A percentile compares a stretch with the other conserved stretches of the same genome.
phyloP scores from a whole-genome alignment of 2,329 filamentous ascomycete species.

The Calonectria crousiana region DNA sequence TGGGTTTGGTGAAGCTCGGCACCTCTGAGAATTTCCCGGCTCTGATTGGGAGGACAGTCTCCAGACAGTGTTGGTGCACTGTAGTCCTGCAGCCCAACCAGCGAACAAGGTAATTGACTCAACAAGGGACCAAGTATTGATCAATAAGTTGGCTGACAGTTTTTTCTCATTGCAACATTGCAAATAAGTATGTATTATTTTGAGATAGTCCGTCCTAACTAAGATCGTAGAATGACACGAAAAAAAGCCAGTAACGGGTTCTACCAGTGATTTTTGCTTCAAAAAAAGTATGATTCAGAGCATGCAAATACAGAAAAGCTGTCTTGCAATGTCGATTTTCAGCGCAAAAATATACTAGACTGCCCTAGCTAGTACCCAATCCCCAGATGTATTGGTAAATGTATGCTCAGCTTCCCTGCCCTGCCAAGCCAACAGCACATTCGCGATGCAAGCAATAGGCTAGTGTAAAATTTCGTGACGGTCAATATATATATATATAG shows the following conservation, averaged over 20 bases:
- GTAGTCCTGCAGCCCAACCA: constrained; percentile 10
- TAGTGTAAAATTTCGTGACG: neutral
- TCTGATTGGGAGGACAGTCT: constrained; percentile 37
- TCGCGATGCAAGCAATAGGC: neutral
- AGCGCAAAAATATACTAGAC: neutral
- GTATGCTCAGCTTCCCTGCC: neutral
- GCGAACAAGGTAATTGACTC: neutral
- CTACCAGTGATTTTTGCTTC: too few relatives aligned
- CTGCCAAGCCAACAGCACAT: neutral
- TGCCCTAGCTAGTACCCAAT: neutral
- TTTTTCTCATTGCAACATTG: neutral
- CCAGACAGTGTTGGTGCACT: constrained; percentile 35
- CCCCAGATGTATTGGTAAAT: too few relatives aligned
- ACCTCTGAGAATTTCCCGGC: constrained; percentile 41
- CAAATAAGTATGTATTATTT: neutral
- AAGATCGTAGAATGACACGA: neutral
- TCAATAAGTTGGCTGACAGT: neutral
- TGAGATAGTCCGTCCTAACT: neutral
- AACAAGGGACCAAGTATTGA: neutral
- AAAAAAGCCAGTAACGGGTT: neutral
- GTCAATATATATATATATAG: neutral
- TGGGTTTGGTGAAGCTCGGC: constrained; percentile 43
- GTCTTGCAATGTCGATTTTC: neutral
- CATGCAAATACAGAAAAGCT: neutral
- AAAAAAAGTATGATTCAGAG: neutral